Evolutionary conservation across 345 rosid genomes (phyloP), one percentile per base, ranked within the genome.

Genomic region (Gossypioides kirkii): DNA sequence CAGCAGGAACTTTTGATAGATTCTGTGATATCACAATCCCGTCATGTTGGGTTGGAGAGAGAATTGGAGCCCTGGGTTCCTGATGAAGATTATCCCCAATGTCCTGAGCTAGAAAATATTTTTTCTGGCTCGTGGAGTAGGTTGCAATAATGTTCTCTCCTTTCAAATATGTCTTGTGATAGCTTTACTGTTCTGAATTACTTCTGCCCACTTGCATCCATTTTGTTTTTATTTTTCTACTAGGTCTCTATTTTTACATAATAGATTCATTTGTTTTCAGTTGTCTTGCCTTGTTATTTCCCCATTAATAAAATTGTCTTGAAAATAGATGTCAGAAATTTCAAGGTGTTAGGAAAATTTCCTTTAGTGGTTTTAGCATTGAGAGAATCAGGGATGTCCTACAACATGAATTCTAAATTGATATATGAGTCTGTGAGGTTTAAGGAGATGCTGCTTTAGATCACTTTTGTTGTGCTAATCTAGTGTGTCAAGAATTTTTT

Each of bases 61-160:
- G 93, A 87, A 88, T 88, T 96, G 68, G 81, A 76, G 75, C 96
- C 81, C 23, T 93, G 99, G 99, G 80, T 88, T 58, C 97, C 98
- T 70, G 97, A 90, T 75, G 93, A 78, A 74, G 84, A 84, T 84
- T 84, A 72, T 76, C 96, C 84, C 18, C 86, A 77, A 52, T 77
- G 85, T 77, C 86, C 94, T 61, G 93, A 83, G 68, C 70, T 89
- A 77, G 98, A 90, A 28, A 87, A 88, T 82, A 83, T 82, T 77
- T 91, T 95, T 81, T 93, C 91, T 52, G 78, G 65, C 67, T 81
- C 80, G 70, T 70, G 87, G 85, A 83, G 86, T 73, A 89, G 98
- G 99, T 96, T 78, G 74, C 58, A 55, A 64, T 28, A 46, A 17
- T 67, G 64, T 50, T 55, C 54, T 84, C 50, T 50, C 36, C 65